Percentiles rank a stretch among this genome's conserved stretches.
These are phyloP conservation scores for Mycosphaerella arachidis DNA, from an alignment of 2,329 filamentous ascomycete species.

Conservation along the genomic window DNA sequence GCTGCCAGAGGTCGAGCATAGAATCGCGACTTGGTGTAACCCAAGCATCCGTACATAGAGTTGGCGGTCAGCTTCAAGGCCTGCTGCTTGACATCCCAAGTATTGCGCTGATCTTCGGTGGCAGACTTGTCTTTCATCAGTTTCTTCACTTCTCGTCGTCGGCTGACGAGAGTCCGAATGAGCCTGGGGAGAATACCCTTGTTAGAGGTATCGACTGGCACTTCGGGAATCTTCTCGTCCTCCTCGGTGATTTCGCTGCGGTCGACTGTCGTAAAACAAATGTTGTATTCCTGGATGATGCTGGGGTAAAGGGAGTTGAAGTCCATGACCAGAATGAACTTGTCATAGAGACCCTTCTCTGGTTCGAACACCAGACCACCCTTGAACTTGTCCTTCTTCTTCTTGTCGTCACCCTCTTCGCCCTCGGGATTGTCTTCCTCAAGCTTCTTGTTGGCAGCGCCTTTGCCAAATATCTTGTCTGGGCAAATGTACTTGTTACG, in stretches of 20 bases:
- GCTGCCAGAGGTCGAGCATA: constrained; percentile 93
- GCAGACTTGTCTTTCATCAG: constrained; percentile 93
- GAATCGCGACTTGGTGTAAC: constrained; percentile 94
- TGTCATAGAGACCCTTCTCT: constrained; percentile 95
- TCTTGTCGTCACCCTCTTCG: constrained; percentile 62
- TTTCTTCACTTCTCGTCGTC: constrained; percentile 87
- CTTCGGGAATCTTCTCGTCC: constrained; percentile 83
- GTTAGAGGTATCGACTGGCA: constrained; percentile 66
- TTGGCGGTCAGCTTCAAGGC: constrained; percentile 97
- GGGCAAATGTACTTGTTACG: constrained; percentile 97
- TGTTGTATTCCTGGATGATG: constrained; percentile 99
- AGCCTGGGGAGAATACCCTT: constrained; percentile 84
- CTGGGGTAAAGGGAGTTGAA: constrained; percentile 98
- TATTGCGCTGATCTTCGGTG: constrained; percentile 78
- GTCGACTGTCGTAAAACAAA: constrained; percentile 97
- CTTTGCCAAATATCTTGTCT: constrained; percentile 82
- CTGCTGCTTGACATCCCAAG: constrained; percentile 97
- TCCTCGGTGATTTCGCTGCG: constrained; percentile 68
- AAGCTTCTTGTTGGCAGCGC: constrained; percentile 55
- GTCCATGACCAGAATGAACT: constrained; percentile 98
- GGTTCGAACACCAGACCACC: constrained; percentile 97
- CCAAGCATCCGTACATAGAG: constrained; percentile 98
- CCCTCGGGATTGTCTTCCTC: constrained; percentile 68
- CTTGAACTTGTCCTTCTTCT: constrained; percentile 99
- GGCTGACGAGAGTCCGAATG: constrained; percentile 84